phyloP scores from a whole-genome alignment of 768 basidiomycete genomes.

The Tylopilus vinaceipallidus region DNA sequence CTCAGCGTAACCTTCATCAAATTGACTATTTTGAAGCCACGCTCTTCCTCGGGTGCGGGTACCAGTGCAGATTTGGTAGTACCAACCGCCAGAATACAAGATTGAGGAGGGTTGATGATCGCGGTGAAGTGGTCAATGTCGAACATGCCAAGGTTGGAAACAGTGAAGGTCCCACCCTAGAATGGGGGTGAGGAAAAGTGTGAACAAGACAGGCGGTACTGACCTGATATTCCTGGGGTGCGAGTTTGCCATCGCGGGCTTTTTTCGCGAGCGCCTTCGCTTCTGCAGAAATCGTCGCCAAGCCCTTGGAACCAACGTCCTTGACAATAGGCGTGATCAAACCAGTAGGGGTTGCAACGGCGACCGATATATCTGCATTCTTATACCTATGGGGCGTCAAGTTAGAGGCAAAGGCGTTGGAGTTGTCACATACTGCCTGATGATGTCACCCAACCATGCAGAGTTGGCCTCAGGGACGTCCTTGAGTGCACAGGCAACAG shows the following conservation, averaged over 20 bases:
- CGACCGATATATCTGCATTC: slow-evolving; percentile 95
- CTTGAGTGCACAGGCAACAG: slow-evolving; percentile 81
- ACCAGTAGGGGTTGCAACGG: slow-evolving; percentile 93
- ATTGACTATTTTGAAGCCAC: slow-evolving; percentile 90
- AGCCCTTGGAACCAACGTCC: slow-evolving; percentile 89
- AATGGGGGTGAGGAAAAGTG: neutral
- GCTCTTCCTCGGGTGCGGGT: slow-evolving; percentile 84
- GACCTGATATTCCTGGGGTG: slow-evolving; percentile 95
- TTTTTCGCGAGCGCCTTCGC: slow-evolving; percentile 91
- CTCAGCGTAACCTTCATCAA: slow-evolving; percentile 96
- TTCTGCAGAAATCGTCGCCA: slow-evolving; percentile 89
- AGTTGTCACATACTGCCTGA: slow-evolving; percentile 72
- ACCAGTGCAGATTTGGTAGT: slow-evolving; percentile 82
- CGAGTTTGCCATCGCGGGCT: slow-evolving; percentile 94
- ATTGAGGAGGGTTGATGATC: slow-evolving; percentile 98
- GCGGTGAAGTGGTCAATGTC: slow-evolving; percentile 95
- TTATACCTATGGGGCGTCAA: slow-evolving; percentile 62
- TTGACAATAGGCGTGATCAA: slow-evolving; percentile 97
- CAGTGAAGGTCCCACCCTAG: slow-evolving; percentile 96
- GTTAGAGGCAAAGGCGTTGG: neutral
- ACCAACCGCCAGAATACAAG: slow-evolving; percentile 96
- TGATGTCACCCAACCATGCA: slow-evolving; percentile 94
- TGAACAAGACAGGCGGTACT: slow-evolving; percentile 2
- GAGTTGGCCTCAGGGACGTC: slow-evolving; percentile 99
- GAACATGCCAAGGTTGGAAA: slow-evolving; percentile 99